Base-by-base conservation (phyloP, 108 stramenopile genomes). In the Epithemia pelagica region DNA sequence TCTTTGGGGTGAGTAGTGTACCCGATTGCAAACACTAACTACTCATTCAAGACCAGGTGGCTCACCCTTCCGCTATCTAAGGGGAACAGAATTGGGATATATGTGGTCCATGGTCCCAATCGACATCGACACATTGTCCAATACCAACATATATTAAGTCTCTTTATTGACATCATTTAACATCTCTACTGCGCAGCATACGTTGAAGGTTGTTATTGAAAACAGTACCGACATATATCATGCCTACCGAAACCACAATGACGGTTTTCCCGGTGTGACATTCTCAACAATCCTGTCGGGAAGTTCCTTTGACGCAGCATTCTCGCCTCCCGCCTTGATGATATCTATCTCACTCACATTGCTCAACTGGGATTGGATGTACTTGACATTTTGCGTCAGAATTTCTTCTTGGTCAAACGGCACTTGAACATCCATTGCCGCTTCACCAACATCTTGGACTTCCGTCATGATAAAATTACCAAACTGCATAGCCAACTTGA, bases 401-500 rank as follows among this genome's bases (percentile, higher is more conserved):
- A 86, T 78, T 0, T 78, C 83, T 32, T 59, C 52, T 76, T 95
- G 95, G 77, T 94, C 91, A 72, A 91, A 96, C 18, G 96, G 92
- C 21, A 92, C 66, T 25, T 80, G 82, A 31, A 81, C 78, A 72
- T 95, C 95, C 82, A 96, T 71, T 27, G 93, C 94, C 56, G 79
- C 78, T 22, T 62, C 65, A 19, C 97, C 97, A n/a, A 91, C 87
- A 52, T 96, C 95, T 21, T 84, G 82, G 24, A 79, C 89, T 77
- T 96, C 94, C 62, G 74, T 90, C 71, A 90, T 90, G 69, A 95
- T 85, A 68, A 96, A 98, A 0, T 89, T 80, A 30, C 82, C 97
- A 64, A 96, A 96, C 72, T 98, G 97, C 97, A 98, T 98, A 0
- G 74, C 68, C 31, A 79, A 77, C 79, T 96, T 95, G 59, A 91